phyloP scores from a whole-genome alignment of 257 asterid species.

The Solanum neorickii region DNA sequence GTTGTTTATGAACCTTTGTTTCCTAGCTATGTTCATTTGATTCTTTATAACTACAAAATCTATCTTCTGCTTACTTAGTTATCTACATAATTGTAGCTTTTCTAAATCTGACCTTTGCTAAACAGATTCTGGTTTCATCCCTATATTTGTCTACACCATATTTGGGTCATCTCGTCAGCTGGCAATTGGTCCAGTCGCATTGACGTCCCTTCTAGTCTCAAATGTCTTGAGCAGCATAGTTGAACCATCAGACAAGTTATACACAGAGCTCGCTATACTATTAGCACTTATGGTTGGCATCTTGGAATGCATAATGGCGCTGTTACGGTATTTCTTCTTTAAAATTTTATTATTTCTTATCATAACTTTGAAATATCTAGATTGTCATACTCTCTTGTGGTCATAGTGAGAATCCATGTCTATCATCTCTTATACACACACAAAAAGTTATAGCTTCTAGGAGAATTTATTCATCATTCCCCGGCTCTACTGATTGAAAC shows the following conservation, averaged over 20 bases:
- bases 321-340: slow-evolving; percentile 53
- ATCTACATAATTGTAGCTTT: neutral
- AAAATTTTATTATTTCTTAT: slow-evolving; percentile 5
- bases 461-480: neutral
- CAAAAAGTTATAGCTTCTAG: neutral
- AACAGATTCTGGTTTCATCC: slow-evolving; percentile 95
- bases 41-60: neutral
- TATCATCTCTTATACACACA: neutral
- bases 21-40: neutral
- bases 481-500: neutral
- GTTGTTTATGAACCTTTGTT: neutral
- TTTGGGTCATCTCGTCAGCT: slow-evolving; percentile 99
- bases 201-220: slow-evolving; percentile 91
- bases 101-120: slow-evolving; percentile 7
- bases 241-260: slow-evolving; percentile 71
- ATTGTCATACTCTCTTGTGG: neutral
- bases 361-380: neutral
- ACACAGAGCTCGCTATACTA: slow-evolving; percentile 89
- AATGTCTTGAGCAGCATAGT: slow-evolving; percentile 78
- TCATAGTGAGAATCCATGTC: neutral
- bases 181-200: slow-evolving; percentile 98
- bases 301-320: slow-evolving; percentile 84
- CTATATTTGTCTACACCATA: slow-evolving; percentile 81
- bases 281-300: slow-evolving; percentile 97
- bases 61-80: neutral